Evolutionary conservation across 2,329 filamentous ascomycete species (phyloP), one percentile per base, ranked within the genome.

Genomic region (Metarhizium album): DNA sequence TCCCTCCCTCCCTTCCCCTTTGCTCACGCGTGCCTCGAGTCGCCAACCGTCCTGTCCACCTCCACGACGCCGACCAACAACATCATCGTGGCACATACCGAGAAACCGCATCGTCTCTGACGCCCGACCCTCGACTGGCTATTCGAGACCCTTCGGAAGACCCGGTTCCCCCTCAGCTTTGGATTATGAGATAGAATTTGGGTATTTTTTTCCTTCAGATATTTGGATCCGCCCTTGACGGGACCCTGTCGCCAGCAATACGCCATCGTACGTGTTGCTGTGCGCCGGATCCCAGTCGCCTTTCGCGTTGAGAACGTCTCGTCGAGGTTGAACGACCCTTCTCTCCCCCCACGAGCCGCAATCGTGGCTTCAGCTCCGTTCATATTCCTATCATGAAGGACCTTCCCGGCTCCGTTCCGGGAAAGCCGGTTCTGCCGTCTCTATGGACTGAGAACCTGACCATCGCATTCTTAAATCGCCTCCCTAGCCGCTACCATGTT

Each of bases 401-500:
- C 57, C 58, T 69, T 45, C 52, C 65, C 51, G 64, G 62, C 38
- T 58, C 68, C 46, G 54, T 66, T 11, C 63, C 68, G 54, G 64
- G 66, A 55, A 73, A 72, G 62, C 66, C 68, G 47, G 66, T 68
- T 59, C 64, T 69, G 20, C 68, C 69, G 46, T 64, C 67, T 35
- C 61, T 70, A 13, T 67, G 67, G 61, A 67, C 67, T 31, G 67
- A 70, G 45, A 67, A 68, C 45, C 57, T 73, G 46, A 70, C 69
- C 57, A 58, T 72, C 47, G 67, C 69, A 14, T 67, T 71, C 46
- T 61, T 73, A 50, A 73, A 70, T 57, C 70, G 67, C 40, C 63
- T 69, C 20, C 69, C 70, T 27, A 64, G 62, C 31, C 68, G 69
- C 54, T 71, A 70, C 57, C 64, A 66, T 53, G 61, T 63, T 53